Evolutionary conservation across 805 yeast species (phyloP).

Genomic region (Teunomyces stri): DNA sequence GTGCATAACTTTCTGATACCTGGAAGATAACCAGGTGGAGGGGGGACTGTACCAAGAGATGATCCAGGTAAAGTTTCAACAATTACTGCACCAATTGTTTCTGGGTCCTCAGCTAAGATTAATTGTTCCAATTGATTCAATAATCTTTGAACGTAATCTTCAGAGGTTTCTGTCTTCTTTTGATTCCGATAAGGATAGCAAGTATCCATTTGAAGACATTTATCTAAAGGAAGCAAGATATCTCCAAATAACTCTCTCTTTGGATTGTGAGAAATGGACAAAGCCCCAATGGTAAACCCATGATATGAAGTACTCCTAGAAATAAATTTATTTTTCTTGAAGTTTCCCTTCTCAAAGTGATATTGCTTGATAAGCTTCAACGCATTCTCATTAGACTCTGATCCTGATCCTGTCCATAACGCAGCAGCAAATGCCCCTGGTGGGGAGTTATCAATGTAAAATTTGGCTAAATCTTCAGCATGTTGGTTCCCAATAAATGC

Average conservation of each 20-base stretch:
- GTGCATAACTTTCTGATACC: slow-evolving; percentile 44
- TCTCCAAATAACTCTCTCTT: slow-evolving; percentile 20
- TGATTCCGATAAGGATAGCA: slow-evolving; percentile 30
- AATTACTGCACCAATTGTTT: slow-evolving; percentile 25
- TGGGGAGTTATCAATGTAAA: slow-evolving; percentile 38
- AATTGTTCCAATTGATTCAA: slow-evolving; percentile 22
- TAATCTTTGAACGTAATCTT: slow-evolving; percentile 20
- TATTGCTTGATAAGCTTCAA: slow-evolving; percentile 27
- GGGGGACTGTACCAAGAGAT: slow-evolving; percentile 26
- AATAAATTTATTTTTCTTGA: slow-evolving; percentile 21
- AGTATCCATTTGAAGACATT: slow-evolving; percentile 19
- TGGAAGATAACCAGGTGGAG: slow-evolving; percentile 24
- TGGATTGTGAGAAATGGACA: slow-evolving; percentile 20
- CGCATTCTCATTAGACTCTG: slow-evolving; percentile 30
- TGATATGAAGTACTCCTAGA: slow-evolving; percentile 28
- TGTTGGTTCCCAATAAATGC: slow-evolving; percentile 21
- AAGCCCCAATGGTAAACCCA: slow-evolving; percentile 27
- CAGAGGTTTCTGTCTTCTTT: slow-evolving; percentile 20
- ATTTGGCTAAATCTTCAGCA: slow-evolving; percentile 26
- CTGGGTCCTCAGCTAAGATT: slow-evolving; percentile 24
- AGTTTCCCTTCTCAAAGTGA: slow-evolving; percentile 22
- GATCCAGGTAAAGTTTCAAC: slow-evolving; percentile 30
- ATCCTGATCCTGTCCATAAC: slow-evolving; percentile 34
- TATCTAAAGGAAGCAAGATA: slow-evolving; percentile 16
- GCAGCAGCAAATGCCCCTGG: slow-evolving; percentile 43